These are phyloP conservation scores for Mycena vulgaris DNA, from an alignment of 768 basidiomycete species.

Conservation along the genomic window DNA sequence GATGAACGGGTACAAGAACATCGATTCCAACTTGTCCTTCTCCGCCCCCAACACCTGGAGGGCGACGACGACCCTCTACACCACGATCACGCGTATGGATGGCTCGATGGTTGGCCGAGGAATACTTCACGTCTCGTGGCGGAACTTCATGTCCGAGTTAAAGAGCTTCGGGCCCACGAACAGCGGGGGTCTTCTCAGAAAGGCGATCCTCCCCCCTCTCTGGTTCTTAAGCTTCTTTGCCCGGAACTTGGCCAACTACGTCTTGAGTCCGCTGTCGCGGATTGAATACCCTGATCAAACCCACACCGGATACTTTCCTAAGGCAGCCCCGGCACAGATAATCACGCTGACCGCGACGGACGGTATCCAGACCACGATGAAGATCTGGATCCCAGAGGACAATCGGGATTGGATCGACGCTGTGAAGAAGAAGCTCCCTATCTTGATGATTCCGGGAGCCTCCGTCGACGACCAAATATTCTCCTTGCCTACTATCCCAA, in stretches of 20 bases:
- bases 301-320: slow-evolving; percentile 28
- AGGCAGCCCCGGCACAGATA: slow-evolving; percentile 11
- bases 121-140: slow-evolving; percentile 22
- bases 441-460: slow-evolving; percentile 40
- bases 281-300: slow-evolving; percentile 24
- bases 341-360: slow-evolving; percentile 31
- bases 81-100: slow-evolving; percentile 29
- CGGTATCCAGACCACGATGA: slow-evolving; percentile 33
- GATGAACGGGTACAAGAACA: slow-evolving; percentile 35
- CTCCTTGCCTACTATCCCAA: slow-evolving; percentile 35
- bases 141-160: slow-evolving; percentile 33
- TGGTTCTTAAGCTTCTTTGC: background rate
- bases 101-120: slow-evolving; percentile 34
- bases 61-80: slow-evolving; percentile 37
- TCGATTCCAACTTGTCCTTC: slow-evolving; percentile 31
- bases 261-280: slow-evolving; percentile 27
- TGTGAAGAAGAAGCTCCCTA: slow-evolving; percentile 12
- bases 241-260: background rate
- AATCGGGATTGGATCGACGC: background rate
- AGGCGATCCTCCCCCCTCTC: background rate
- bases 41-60: slow-evolving; percentile 30
- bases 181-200: background rate
- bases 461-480: slow-evolving; percentile 41
- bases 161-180: slow-evolving; percentile 20
- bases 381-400: slow-evolving; percentile 32